Evolutionary conservation across 148 eudicot species (phyloP).

Genomic region (Rhododendron ovatum): DNA sequence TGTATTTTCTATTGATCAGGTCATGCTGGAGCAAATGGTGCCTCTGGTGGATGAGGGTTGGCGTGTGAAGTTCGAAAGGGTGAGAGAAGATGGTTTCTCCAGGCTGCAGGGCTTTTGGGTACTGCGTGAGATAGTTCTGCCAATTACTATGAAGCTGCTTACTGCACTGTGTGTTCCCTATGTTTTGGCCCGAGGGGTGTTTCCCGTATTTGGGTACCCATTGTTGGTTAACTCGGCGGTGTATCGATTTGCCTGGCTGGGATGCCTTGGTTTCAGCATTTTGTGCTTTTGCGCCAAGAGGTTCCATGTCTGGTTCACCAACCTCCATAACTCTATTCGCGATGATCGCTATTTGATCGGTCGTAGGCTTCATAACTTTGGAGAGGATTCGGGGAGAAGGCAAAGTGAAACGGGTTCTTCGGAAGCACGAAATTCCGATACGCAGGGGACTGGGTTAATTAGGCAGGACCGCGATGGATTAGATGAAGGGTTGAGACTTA

Average conservation of each 20-base stretch:
- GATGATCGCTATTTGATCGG: constrained; percentile 93
- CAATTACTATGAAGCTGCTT: constrained; percentile 76
- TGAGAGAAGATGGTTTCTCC: constrained; percentile 88
- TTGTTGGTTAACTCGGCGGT: constrained; percentile 86
- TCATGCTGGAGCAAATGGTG: constrained; percentile 84
- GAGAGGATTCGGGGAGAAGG: constrained; percentile 41
- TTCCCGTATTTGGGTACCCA: constrained; percentile 83
- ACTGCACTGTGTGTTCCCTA: constrained; percentile 97
- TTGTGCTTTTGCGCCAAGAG: constrained; percentile 78
- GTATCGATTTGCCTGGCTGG: constrained; percentile 91
- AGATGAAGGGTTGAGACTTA: constrained; percentile 63
- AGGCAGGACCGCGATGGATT: constrained; percentile 23
- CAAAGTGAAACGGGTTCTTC: constrained; percentile 6
- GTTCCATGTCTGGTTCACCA: constrained; percentile 97
- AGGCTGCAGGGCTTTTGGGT: constrained; percentile 88
- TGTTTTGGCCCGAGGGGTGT: constrained; percentile 80
- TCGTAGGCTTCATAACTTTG: constrained; percentile 83
- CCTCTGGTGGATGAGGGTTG: constrained; percentile 83
- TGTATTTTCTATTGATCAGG: constrained; percentile 39
- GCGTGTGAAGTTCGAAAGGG: constrained; percentile 89
- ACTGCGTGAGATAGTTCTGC: constrained; percentile 77
- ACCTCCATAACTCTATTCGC: constrained; percentile 89
- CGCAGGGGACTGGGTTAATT: constrained; percentile 14
- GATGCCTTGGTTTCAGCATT: constrained; percentile 67
- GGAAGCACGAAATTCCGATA: constrained; percentile 24